Evolutionary conservation across 768 basidiomycete genomes (phyloP), one percentile per base, ranked within the genome.

Genomic region (Leccinum uliginosum): DNA sequence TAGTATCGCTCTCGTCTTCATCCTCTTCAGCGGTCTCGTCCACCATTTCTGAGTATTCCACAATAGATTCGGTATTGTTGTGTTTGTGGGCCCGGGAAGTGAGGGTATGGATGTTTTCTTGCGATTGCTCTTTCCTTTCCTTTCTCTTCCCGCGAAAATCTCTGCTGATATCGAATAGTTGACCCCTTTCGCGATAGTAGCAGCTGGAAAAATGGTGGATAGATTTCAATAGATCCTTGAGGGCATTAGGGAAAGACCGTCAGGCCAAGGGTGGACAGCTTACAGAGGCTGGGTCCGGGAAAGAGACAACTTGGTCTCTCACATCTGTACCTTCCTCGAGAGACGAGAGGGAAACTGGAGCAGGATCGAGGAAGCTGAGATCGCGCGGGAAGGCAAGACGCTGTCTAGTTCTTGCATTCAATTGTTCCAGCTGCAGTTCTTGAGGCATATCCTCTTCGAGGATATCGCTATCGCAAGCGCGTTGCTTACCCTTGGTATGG

Each of bases 161-260:
- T 53, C 75, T 77, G 15, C 80, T 73, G 11, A 70, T 74, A 58
- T 89, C 79, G 19, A 76, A 70, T 3, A 90, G 68, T 59, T 89
- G 80, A 0, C 84, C 87, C 54, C 77, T 75, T 60, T 84, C 83
- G 21, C 74, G 73, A 61, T 90, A 92, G 66, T 86, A 85, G 21
- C 69, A 71, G 48, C 76, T 78, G 23, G 81, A 70, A 54, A 79
- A 80, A 61, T 80, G 71, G 58, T 82, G 82, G 40, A 82, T 75
- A 49, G 74, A 74, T 67, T 82, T 82, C 49, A 82, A 59, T 26
- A 83, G 56, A 54, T 83, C 81, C 80, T 83, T 29, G 67, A 53
- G 68, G 23, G 12, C 19, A 46, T 73, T 34, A 70, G 54, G 15
- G 27, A 21, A n/a, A 19, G 11, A 40, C 27, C 7, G 38, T 34